Evolutionary conservation across 1,139 yeast genomes (phyloP).

Genomic region (Yamadazyma trypodendri): DNA sequence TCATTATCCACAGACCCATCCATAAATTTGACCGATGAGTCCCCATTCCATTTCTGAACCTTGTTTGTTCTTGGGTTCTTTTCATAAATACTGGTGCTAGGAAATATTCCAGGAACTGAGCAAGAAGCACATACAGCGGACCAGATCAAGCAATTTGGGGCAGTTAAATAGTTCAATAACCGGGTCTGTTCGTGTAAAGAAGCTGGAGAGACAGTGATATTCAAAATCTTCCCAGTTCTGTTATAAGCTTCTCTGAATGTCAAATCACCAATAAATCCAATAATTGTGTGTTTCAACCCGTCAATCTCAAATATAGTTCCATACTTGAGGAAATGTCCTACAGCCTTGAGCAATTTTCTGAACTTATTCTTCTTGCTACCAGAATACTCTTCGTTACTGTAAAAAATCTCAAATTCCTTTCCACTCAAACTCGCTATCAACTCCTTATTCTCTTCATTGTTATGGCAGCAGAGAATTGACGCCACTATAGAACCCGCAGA

Average conservation of each 20-base stretch:
- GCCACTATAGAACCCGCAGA: constrained; percentile 97
- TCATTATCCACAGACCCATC: constrained; percentile 98
- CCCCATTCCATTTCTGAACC: constrained; percentile 78
- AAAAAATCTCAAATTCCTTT: constrained; percentile 68
- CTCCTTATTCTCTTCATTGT: constrained; percentile 66
- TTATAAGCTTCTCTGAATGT: constrained; percentile 67
- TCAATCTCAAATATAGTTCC: constrained; percentile 89
- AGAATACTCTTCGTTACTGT: constrained; percentile 8
- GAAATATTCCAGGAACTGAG: constrained; percentile 87
- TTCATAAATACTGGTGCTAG: constrained; percentile 82
- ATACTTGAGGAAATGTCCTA: constrained; percentile 60
- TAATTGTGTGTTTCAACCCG: constrained; percentile 72
- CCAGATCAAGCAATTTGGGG: constrained; percentile 54
- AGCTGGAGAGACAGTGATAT: constrained; percentile 55
- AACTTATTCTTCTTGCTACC: constrained; percentile 38
- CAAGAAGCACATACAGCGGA: constrained; percentile 98
- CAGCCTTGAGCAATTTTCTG: constrained; percentile 31
- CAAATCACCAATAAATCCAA: constrained; percentile 79
- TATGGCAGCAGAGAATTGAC: constrained; percentile 77
- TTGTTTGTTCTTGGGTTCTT: constrained; percentile 72
- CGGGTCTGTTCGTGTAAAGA: constrained; percentile 63
- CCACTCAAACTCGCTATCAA: constrained; percentile 55
- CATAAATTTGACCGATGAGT: constrained; percentile 73
- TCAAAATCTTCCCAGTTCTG: constrained; percentile 56
- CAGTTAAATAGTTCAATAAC: constrained; percentile 46